Base-by-base conservation (phyloP, 768 basidiomycete genomes). In the Termitomyces sp. region DNA sequence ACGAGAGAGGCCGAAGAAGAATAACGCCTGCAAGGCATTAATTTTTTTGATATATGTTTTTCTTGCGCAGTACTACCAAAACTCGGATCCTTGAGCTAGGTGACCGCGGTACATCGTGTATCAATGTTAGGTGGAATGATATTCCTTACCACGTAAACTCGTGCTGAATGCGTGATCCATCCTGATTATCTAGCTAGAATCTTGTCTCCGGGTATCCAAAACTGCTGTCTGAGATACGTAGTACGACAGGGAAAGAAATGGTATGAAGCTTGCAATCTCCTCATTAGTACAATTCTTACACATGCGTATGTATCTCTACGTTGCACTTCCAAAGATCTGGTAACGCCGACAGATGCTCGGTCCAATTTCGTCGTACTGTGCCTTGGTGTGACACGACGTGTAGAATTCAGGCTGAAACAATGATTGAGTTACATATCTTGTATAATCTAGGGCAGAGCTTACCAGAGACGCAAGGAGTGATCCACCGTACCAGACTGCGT, bases 401-500 rank as follows among this genome's bases (percentile, higher is more conserved):
- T 95, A 95, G 71, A 98, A 98, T 66, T 96, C 94, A 64, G 95
- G 94, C 90, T 95, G 28, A 55, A 51, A 14, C 18, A 22, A 44
- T 64, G 30, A 64, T 41, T 35, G 38, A 50, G 11, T 32, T 41
- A 46, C 41, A 33, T 24, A 30, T 36, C 5, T 22, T 49, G 49
- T 22, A 28, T 22, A 24, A 44, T 16, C 18, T 3, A 16, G 2
- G 10, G 40, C 4, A 45, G 8, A 40, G 26, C 86, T 72, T 62
- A 95, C 93, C 65, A 96, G 79, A 53, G 93, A 94, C 5, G 95
- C 97, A 60, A 98, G 81, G 36, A 98, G 80, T 7, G 92, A 94
- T 28, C 97, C 97, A 66, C 97, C 97, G 66, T 91, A 98, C 97
- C 97, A 99, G 32, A 98, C 97, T 20, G 97, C 97, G 61, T 92